A percentile compares a stretch with the other conserved stretches of the same genome.
Conservation (phyloP, 345 rosid species). For the Stellera chamaejasme region DNA sequence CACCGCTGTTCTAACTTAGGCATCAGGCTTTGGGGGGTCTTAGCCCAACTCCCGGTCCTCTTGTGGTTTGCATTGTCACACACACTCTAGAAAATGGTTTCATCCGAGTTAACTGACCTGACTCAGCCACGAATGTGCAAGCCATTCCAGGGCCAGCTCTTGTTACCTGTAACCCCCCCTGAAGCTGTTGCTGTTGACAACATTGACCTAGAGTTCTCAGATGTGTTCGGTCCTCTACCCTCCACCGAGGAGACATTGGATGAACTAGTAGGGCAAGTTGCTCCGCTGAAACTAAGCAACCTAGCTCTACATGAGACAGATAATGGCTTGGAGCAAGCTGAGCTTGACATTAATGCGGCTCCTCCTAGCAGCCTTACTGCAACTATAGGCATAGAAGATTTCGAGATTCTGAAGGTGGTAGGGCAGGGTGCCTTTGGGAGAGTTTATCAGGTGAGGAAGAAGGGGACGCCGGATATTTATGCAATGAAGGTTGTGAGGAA, state of each 20-base stretch:
- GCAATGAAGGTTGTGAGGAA: constrained; percentile 99
- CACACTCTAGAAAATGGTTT: constrained; percentile 38
- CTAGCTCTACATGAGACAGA: constrained; percentile 40
- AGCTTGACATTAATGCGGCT: constrained; percentile 18
- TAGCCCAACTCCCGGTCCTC: constrained; percentile 11
- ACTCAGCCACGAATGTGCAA: constrained; percentile 20
- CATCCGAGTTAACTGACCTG: constrained; percentile 33
- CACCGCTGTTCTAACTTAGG: constrained; percentile 14
- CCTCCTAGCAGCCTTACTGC: constrained; percentile 14
- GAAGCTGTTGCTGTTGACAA: constrained; percentile 37
- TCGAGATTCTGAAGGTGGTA: constrained; percentile 79
- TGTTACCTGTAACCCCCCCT: constrained; percentile 30
- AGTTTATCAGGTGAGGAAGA: constrained; percentile 89
- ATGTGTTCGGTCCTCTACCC: constrained; percentile 62
- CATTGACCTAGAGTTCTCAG: constrained; percentile 61
- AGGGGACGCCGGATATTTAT: constrained; percentile 66
- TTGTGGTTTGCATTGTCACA: constrained; percentile 1
- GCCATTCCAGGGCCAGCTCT: constrained; percentile 24
- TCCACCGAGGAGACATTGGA: constrained; percentile 22
- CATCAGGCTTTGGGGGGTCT: constrained; percentile 9
- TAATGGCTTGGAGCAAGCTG: constrained; percentile 39
- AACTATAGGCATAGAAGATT: constrained; percentile 63
- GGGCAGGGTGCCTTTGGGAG: constrained; percentile 97
- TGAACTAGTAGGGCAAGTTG: constrained; percentile 23
- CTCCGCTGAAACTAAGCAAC: constrained; percentile 55